Percentiles rank a stretch among this genome's conserved stretches.
These are phyloP conservation scores for Ailanthus altissimus DNA, from an alignment of 345 rosid species.

Conservation along the genomic window DNA sequence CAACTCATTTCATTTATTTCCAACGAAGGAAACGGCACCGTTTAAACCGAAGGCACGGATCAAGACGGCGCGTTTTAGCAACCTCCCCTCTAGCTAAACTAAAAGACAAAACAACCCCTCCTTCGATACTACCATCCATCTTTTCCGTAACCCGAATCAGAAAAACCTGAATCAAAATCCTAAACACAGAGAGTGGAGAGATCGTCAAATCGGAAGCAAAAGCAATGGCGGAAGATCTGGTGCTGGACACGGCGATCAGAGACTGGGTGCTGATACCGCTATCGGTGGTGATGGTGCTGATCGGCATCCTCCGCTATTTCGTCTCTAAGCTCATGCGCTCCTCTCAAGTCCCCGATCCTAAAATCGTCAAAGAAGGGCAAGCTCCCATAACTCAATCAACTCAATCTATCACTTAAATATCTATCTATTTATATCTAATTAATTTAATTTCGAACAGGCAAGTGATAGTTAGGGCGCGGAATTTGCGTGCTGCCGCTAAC, in stretches of 20 bases:
- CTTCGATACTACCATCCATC: neutral
- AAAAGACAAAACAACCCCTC: neutral
- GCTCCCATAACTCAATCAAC: slow-evolving; percentile 12
- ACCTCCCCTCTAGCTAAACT: neutral
- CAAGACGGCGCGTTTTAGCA: neutral
- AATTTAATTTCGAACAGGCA: slow-evolving; percentile 47
- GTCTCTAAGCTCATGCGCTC: slow-evolving; percentile 89
- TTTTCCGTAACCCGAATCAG: neutral
- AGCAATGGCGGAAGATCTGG: slow-evolving; percentile 91
- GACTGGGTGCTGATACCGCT: slow-evolving; percentile 94
- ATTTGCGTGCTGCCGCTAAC: slow-evolving; percentile 82
- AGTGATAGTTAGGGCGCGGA: slow-evolving; percentile 83
- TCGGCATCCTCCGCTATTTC: slow-evolving; percentile 88
- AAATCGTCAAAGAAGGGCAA: slow-evolving; percentile 85
- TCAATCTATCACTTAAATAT: neutral
- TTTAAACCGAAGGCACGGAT: no score
- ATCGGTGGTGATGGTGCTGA: slow-evolving; percentile 90
- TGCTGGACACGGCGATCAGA: slow-evolving; percentile 92
- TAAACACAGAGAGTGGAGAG: neutral
- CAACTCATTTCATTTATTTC: no score
- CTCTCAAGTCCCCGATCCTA: slow-evolving; percentile 73
- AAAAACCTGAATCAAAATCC: neutral
- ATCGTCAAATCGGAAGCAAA: slow-evolving; percentile 9
- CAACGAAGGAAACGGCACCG: no score
- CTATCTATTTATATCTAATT: neutral